These are phyloP conservation scores for Dovyalis caffra DNA, from an alignment of 345 rosid species.

Conservation along the genomic window DNA sequence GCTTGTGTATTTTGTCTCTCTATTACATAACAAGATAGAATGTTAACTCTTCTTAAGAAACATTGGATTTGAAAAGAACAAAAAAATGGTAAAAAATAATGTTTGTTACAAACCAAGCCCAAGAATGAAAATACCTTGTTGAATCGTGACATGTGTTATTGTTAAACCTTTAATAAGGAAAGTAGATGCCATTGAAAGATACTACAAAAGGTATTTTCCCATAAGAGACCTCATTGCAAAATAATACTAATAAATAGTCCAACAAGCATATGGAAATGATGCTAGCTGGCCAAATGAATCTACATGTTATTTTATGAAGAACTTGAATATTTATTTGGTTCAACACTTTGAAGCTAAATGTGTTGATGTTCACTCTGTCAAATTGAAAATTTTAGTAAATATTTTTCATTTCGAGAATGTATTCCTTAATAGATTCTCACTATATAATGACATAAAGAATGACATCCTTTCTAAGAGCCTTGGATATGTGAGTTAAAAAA, in stretches of 20 bases:
- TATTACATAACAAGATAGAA: conserved; percentile 12
- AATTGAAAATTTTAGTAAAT: not conserved
- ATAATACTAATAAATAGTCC: not conserved
- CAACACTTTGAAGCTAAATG: not conserved
- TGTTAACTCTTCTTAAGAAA: not conserved
- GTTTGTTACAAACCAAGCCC: not conserved
- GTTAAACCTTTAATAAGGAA: conserved; percentile 85
- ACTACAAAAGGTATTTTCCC: conserved; percentile 47
- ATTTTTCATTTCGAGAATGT: not conserved
- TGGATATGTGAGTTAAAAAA: too few species aligned
- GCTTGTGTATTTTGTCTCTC: conserved; percentile 77
- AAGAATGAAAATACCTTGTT: conserved; percentile 56
- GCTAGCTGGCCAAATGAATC: not conserved
- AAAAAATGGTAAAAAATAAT: not conserved
- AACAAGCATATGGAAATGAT: not conserved
- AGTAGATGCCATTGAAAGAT: conserved; percentile 91
- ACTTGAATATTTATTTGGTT: not conserved
- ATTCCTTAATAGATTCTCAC: not conserved
- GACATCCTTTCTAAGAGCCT: not conserved
- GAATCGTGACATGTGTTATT: conserved; percentile 69
- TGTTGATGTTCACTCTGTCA: too few species aligned
- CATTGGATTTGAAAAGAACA: not conserved
- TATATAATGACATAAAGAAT: not conserved
- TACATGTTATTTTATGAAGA: not conserved
- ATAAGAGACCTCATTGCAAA: not conserved